These are phyloP conservation scores for Lipomyces sp. DNA, from an alignment of 805 yeast genomes.

Conservation along the genomic window DNA sequence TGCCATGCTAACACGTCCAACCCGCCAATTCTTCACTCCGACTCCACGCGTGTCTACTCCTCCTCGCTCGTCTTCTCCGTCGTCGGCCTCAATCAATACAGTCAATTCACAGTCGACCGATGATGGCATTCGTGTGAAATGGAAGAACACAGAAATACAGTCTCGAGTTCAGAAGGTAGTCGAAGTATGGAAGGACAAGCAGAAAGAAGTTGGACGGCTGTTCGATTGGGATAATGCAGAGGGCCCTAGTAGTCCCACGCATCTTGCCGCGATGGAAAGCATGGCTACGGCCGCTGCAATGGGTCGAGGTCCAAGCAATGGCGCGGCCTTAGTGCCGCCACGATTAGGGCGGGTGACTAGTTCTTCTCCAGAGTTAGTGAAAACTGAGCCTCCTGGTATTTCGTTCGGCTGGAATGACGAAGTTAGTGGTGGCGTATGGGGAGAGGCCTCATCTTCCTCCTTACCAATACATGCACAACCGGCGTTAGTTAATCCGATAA, in stretches of 20 bases:
- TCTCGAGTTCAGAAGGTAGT: conserved; percentile 30
- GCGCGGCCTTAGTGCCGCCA: not conserved
- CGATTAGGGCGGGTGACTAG: not conserved
- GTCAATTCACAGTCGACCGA: conserved; percentile 14
- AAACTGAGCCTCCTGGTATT: not conserved
- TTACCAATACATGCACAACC: not conserved
- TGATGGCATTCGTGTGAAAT: conserved; percentile 26
- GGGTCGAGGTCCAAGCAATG: not conserved
- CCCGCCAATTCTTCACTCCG: conserved; percentile 39
- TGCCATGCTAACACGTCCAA: conserved; percentile 38
- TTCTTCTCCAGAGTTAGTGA: not conserved
- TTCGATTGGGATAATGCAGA: conserved; percentile 35
- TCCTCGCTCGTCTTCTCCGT: conserved; percentile 20
- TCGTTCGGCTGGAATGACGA: conserved; percentile 27
- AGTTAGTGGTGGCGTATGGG: not conserved
- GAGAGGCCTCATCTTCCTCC: not conserved
- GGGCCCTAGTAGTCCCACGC: conserved; percentile 6
- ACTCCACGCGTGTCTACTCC: not conserved
- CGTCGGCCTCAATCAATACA: conserved; percentile 18
- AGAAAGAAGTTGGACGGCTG: not conserved
- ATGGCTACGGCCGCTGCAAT: not conserved
- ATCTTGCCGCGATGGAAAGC: not conserved
- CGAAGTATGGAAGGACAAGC: conserved; percentile 21
- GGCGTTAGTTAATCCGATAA: not conserved
- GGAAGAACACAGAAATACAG: conserved; percentile 27